Evolutionary conservation across 2,329 filamentous ascomycete genomes (phyloP).

Genomic region (Botrytis tulipae): DNA sequence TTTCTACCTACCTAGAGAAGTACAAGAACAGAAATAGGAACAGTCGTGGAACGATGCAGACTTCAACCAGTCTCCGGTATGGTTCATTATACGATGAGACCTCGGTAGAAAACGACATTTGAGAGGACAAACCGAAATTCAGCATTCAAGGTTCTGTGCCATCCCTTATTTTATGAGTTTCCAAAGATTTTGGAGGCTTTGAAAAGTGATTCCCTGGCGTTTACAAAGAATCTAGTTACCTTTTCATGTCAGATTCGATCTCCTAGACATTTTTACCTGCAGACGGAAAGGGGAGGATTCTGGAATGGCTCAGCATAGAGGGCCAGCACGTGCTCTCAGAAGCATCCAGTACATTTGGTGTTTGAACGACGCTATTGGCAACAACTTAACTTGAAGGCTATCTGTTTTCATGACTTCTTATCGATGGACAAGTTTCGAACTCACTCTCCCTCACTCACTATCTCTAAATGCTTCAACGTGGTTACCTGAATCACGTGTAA

Average conservation of each 20-base stretch:
- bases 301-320: background rate
- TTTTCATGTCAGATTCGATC: background rate
- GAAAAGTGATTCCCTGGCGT: too few species aligned
- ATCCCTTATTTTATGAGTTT: background rate
- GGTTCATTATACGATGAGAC: background rate
- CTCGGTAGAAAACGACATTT: background rate
- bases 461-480: background rate
- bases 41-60: background rate
- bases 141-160: background rate
- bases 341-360: background rate
- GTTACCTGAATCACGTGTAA: background rate
- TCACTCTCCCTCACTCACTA: background rate
- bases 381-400: background rate
- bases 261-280: background rate
- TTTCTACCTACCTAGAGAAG: background rate
- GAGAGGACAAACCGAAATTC: background rate
- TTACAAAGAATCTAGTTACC: fast-evolving
- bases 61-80: background rate
- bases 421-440: background rate
- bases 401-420: background rate
- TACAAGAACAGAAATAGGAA: background rate
- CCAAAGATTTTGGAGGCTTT: background rate
- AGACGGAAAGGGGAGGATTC: background rate
- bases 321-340: background rate
- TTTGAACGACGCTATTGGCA: background rate